These are phyloP conservation scores for Myriosclerotinia scirpicola DNA, from an alignment of 2,329 filamentous ascomycete species.

Conservation along the genomic window DNA sequence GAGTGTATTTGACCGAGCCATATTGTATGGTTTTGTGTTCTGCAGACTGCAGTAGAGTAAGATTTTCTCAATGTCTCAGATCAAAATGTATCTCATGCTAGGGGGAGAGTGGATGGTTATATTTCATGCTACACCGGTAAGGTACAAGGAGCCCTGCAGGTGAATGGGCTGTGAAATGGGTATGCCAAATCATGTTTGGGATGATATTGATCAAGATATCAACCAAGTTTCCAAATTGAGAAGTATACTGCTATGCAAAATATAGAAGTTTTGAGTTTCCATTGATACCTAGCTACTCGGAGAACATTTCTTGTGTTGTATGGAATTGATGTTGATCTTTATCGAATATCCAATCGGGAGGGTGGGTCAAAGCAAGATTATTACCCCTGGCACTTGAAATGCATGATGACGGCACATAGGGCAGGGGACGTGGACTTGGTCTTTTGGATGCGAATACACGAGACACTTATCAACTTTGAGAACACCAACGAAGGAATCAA, in stretches of 20 bases:
- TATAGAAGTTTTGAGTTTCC: neutral
- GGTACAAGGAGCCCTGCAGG: neutral
- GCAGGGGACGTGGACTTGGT: constrained; percentile 1
- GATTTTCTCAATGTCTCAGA: neutral
- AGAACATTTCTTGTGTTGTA: neutral
- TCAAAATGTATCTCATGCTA: neutral
- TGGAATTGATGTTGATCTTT: neutral
- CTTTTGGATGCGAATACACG: neutral
- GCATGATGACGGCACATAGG: constrained; percentile 23
- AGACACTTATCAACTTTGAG: neutral
- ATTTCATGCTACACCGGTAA: neutral
- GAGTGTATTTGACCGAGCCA: constrained; percentile 29
- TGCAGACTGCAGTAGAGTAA: neutral
- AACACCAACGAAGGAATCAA: neutral
- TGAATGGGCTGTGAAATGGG: neutral
- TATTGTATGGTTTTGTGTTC: constrained; percentile 9
- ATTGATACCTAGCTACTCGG: neutral
- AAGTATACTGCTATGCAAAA: neutral
- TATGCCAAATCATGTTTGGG: neutral
- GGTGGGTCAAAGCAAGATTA: constrained; percentile 23
- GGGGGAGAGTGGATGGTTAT: neutral
- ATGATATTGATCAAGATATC: neutral
- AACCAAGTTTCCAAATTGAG: neutral
- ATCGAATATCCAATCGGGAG: neutral
- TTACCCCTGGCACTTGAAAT: constrained; percentile 24